phyloP scores from a whole-genome alignment of 75 land plant species.

The Pseudotsuga menziesii region DNA sequence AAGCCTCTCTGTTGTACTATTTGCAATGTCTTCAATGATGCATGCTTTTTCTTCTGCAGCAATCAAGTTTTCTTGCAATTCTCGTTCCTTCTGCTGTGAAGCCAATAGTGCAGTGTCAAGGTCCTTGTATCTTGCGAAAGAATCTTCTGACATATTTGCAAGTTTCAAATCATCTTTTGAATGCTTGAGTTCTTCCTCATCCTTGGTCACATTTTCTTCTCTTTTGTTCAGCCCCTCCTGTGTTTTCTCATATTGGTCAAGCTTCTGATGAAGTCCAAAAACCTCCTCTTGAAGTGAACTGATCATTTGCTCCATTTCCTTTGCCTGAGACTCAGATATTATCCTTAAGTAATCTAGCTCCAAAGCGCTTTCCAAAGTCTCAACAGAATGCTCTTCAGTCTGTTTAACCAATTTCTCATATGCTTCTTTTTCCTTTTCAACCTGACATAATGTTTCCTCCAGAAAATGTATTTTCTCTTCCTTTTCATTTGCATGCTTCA shows the following conservation, averaged over 20 bases:
- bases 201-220: conserved; percentile 28
- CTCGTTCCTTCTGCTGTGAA: conserved; percentile 39
- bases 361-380: conserved; percentile 23
- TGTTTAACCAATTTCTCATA: conserved; percentile 28
- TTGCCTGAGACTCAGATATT: conserved; percentile 8
- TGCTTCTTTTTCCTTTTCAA: conserved; percentile 11
- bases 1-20: conserved; percentile 26
- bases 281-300: conserved; percentile 24
- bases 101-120: conserved; percentile 36
- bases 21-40: conserved; percentile 26
- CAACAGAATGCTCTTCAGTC: conserved; percentile 19
- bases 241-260: neutral
- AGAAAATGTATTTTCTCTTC: neutral
- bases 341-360: conserved; percentile 18
- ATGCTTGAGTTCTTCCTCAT: conserved; percentile 31
- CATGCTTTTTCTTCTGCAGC: conserved; percentile 23
- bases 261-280: conserved; percentile 17
- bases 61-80: conserved; percentile 26
- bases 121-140: conserved; percentile 18
- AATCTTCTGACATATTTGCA: conserved; percentile 26
- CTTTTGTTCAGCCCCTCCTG: neutral
- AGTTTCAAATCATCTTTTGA: conserved; percentile 21
- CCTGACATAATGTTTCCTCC: neutral
- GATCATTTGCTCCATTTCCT: conserved; percentile 39
- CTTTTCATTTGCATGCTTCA: neutral